Evolutionary conservation across 805 yeast species (phyloP), one percentile per base, ranked within the genome.

Genomic region (Lipomyces yamanashiensis): DNA sequence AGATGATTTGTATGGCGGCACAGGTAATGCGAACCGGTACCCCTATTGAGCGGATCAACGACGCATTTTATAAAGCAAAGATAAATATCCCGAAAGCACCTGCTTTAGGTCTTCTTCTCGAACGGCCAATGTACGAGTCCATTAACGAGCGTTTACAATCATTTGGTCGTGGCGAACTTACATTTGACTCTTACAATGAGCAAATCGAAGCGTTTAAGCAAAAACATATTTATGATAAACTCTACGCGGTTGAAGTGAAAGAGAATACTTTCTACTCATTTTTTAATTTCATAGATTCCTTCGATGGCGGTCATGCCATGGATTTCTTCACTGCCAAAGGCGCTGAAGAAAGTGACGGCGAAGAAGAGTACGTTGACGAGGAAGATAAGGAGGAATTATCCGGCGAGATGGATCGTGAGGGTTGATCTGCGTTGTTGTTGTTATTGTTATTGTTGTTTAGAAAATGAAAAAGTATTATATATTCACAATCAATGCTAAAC

Each of bases 21-120:
- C 80, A 93, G 62, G 85, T 89, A 17, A 86, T 93, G 23, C 84
- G 99, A 73, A 87, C 95, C 19, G 95, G 96, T 10, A 86, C 92
- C 73, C 96, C 98, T 2, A 73, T 84, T 39, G 82, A 83, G 33
- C 85, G 96, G 71, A 89, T 95, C 66, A 74, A 79, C 8, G 90
- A 90, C 71, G 89, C 96, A 2, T 95, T 90, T 74, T 85, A 86
- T 5, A 81, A 85, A 1, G 83, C 83, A 45, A 89, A 87, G 72
- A 83, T 95, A 67, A 92, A 92, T 73, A 89, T 95, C 68, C 99
- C 99, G 61, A 95, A 95, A 76, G 99, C 98, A 0, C 99, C 99
- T 3, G 96, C 98, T 34, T 80, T 95, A 65, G 99, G 99, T 0
- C 80, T 95, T 61, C 78, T 95, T 57, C 82, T 95, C 64, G 98